A percentile compares a stretch with the other conserved stretches of the same genome.
Evolutionary conservation across 2,329 filamentous ascomycete genomes (phyloP).

Genomic region (Phaeomoniella chlamydospora): DNA sequence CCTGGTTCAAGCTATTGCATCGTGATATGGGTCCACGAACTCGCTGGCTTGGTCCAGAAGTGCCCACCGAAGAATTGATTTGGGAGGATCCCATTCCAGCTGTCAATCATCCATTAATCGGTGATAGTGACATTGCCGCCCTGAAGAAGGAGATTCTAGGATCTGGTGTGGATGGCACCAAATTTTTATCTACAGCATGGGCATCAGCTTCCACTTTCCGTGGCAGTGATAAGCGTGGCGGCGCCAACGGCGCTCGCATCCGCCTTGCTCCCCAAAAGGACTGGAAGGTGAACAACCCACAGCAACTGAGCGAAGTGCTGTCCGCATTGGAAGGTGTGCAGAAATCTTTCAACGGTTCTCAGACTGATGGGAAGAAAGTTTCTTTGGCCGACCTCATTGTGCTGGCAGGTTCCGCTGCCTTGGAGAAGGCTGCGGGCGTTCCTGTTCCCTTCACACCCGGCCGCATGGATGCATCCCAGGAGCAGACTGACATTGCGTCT

Average conservation of each 20-base stretch:
- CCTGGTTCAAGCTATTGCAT: conserved; percentile 76
- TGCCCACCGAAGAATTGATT: conserved; percentile 52
- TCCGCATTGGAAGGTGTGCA: conserved; percentile 49
- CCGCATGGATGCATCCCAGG: conserved; percentile 55
- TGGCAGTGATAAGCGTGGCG: conserved; percentile 65
- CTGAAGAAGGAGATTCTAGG: conserved; percentile 57
- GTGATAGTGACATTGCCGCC: conserved; percentile 45
- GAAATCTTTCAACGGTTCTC: conserved; percentile 45
- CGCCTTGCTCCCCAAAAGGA: conserved; percentile 56
- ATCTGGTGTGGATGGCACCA: conserved; percentile 43
- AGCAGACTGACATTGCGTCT: conserved; percentile 54
- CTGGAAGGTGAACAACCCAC: conserved; percentile 63
- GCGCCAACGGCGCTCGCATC: conserved; percentile 67
- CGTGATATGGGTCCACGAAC: conserved; percentile 60
- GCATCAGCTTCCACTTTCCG: conserved; percentile 60
- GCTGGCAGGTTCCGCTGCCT: conserved; percentile 52
- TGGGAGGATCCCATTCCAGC: conserved; percentile 64
- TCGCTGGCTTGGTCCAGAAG: conserved; percentile 61
- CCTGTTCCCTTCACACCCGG: conserved; percentile 59
- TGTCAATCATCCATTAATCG: conserved; percentile 41
- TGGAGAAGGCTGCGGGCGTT: conserved; percentile 57
- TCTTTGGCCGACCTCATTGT: conserved; percentile 70
- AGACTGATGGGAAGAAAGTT: conserved; percentile 49
- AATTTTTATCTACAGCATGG: conserved; percentile 54
- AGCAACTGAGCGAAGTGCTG: conserved; percentile 49